phyloP scores from a whole-genome alignment of 2,329 filamentous ascomycete species.

The Fusarium papillatum region DNA sequence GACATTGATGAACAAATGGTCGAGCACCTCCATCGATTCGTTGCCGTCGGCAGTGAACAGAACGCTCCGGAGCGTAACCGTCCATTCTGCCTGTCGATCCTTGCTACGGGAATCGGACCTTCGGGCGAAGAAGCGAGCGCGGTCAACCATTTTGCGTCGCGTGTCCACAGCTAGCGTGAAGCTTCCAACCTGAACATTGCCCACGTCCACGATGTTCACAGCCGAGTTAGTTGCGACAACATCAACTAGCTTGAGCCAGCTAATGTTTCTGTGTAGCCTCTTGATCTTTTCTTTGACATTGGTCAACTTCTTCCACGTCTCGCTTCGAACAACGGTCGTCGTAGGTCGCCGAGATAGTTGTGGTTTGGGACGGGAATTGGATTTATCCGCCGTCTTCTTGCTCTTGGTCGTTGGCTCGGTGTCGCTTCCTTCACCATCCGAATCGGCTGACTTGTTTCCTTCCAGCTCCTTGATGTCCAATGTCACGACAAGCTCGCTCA shows the following conservation, averaged over 20 bases:
- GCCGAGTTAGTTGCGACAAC: conserved; percentile 86
- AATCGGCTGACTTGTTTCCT: conserved; percentile 54
- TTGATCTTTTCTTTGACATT: conserved; percentile 89
- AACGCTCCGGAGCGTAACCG: conserved; percentile 86
- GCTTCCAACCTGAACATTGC: conserved; percentile 86
- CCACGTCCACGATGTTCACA: conserved; percentile 83
- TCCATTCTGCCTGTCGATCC: conserved; percentile 90
- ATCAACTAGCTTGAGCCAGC: conserved; percentile 92
- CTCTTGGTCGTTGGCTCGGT: conserved; percentile 44
- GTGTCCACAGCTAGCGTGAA: conserved; percentile 93
- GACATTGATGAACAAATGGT: conserved; percentile 89
- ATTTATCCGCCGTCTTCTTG: conserved; percentile 38
- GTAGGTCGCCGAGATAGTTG: conserved; percentile 28
- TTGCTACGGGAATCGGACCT: conserved; percentile 71
- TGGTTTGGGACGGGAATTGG: conserved; percentile 39
- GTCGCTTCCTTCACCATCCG: conserved; percentile 45
- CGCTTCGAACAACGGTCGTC: conserved; percentile 63
- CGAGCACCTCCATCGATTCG: conserved; percentile 89
- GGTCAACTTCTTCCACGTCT: conserved; percentile 86
- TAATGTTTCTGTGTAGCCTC: conserved; percentile 85
- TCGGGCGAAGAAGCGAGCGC: conserved; percentile 89
- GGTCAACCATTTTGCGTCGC: conserved; percentile 89
- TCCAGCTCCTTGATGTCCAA: conserved; percentile 80
- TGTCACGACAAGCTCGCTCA: conserved; percentile 88
- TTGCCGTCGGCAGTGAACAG: conserved; percentile 88